Percentiles rank a stretch among this genome's conserved stretches.
Conservation (phyloP, 192 early-diverging fungal species). For the Umbelopsis ramanniana region DNA sequence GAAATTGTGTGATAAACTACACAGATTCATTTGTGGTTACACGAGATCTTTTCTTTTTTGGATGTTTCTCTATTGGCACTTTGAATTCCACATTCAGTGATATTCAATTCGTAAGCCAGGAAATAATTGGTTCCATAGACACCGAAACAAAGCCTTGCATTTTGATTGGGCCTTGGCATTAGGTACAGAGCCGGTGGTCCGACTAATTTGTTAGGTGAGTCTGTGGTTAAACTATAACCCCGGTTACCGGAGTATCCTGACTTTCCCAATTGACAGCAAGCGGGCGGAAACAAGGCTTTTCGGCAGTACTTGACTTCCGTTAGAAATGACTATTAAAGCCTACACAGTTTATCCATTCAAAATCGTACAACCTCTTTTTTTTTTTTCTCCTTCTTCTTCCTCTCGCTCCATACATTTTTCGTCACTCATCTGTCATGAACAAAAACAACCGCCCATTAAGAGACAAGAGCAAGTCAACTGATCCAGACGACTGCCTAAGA, state of each 20-base stretch:
- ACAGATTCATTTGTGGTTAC: no score
- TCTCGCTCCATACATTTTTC: neutral
- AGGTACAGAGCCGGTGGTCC: neutral
- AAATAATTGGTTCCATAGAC: no score
- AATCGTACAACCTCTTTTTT: neutral
- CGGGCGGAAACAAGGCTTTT: neutral
- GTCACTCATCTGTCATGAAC: neutral
- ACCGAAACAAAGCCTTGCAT: no score
- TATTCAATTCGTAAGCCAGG: no score
- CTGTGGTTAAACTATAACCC: constrained; percentile 9
- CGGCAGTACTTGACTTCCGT: constrained; percentile 18
- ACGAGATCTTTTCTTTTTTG: no score
- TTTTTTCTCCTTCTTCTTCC: neutral
- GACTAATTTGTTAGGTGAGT: neutral
- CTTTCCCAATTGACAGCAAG: neutral
- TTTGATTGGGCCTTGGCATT: neutral
- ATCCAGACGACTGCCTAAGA: neutral
- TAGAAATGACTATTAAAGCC: neutral
- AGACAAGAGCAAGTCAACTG: neutral
- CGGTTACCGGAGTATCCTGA: constrained; percentile 5
- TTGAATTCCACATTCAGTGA: no score
- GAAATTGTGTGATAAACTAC: no score
- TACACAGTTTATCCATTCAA: neutral
- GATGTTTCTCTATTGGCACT: no score
- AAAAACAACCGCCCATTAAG: constrained; percentile 3